A percentile compares a stretch with the other conserved stretches of the same genome.
Conservation (phyloP, 1,284 basidiomycete species). For the Puccinia hordei region DNA sequence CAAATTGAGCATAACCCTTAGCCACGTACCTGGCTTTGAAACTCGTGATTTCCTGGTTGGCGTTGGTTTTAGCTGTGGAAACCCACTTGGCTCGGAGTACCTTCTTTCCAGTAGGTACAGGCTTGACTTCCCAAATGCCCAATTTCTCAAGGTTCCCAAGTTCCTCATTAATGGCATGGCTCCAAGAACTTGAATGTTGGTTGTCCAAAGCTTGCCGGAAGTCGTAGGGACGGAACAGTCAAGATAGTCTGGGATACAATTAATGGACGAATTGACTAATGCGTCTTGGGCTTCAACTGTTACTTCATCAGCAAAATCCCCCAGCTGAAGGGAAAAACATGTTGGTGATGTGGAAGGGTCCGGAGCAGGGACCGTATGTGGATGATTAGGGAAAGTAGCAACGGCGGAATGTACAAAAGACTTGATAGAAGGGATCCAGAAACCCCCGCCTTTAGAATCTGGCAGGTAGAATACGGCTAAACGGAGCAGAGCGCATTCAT, state of each 20-base stretch:
- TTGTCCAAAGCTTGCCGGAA: too few relatives aligned
- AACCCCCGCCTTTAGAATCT: slow-evolving; percentile 13
- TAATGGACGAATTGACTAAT: too few relatives aligned
- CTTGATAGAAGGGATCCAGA: slow-evolving; percentile 8
- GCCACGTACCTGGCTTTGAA: slow-evolving; percentile 16
- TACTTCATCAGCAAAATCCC: too few relatives aligned
- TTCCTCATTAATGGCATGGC: slow-evolving; percentile 3
- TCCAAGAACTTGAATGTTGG: neutral
- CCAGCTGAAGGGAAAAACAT: too few relatives aligned
- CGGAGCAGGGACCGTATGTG: too few relatives aligned
- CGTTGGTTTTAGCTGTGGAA: neutral
- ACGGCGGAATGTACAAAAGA: neutral
- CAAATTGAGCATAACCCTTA: neutral
- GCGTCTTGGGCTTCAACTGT: too few relatives aligned
- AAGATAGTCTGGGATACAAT: too few relatives aligned
- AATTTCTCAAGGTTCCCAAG: neutral
- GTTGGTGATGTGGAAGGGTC: too few relatives aligned
- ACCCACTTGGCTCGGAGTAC: neutral
- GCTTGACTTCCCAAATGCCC: neutral
- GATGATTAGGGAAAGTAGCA: neutral
- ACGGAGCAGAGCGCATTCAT: neutral
- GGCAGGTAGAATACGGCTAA: neutral
- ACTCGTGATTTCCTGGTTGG: too few relatives aligned
- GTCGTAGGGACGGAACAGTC: too few relatives aligned
- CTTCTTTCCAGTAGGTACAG: neutral